phyloP scores from a whole-genome alignment of 2,329 filamentous ascomycete genomes.

The Purpureocillium lavendulum region DNA sequence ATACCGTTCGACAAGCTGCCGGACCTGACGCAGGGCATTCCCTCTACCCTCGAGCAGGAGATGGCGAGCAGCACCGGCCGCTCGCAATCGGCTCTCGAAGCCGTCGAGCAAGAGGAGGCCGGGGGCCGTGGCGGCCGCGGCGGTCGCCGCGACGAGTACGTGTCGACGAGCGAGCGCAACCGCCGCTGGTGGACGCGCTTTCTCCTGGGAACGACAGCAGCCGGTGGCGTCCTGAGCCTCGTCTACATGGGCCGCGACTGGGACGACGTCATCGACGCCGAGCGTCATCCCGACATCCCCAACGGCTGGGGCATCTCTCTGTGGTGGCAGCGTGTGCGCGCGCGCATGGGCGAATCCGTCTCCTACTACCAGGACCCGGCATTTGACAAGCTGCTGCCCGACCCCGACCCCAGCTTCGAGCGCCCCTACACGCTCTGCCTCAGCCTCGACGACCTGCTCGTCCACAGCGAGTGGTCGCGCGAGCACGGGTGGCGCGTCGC shows the following conservation, averaged over 20 bases:
- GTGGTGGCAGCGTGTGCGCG: conserved; percentile 74
- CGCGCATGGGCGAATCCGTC: conserved; percentile 66
- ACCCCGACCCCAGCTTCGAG: conserved; percentile 68
- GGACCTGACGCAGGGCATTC: conserved; percentile 89
- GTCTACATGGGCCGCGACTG: conserved; percentile 83
- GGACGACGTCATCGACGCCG: conserved; percentile 71
- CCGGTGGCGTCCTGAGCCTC: conserved; percentile 47
- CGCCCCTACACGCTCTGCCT: conserved; percentile 89
- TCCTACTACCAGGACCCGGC: conserved; percentile 95
- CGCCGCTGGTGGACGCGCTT: conserved; percentile 69
- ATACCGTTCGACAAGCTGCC: conserved; percentile 64
- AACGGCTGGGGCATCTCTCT: conserved; percentile 68
- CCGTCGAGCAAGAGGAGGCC: conserved; percentile 27
- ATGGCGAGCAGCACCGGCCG: conserved; percentile 36
- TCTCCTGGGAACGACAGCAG: conserved; percentile 55
- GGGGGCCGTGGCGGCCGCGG: conserved; percentile 24
- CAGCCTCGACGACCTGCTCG: conserved; percentile 84
- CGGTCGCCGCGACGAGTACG: conserved; percentile 60
- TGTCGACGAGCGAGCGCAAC: conserved; percentile 82
- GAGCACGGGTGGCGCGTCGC: conserved; percentile 94
- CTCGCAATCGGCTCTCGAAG: conserved; percentile 20
- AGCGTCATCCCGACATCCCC: conserved; percentile 60
- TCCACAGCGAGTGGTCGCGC: conserved; percentile 90
- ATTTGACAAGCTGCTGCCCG: conserved; percentile 85
- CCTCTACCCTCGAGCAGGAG: conserved; percentile 80